Evolutionary conservation across 2,329 filamentous ascomycete species (phyloP).

Genomic region (Cladosporium sp.): DNA sequence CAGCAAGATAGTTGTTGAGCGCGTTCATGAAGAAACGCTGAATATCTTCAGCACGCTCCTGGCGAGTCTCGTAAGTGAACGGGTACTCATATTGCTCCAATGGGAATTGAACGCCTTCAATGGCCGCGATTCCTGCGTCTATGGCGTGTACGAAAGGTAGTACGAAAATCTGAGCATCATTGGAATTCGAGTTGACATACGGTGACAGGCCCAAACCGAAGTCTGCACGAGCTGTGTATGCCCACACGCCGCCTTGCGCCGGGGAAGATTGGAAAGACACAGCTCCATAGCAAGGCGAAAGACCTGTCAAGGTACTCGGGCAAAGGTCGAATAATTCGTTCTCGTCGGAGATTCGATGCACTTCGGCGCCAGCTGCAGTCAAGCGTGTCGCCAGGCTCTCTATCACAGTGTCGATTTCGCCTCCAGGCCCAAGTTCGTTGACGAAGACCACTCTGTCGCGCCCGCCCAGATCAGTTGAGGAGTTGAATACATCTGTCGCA

Average conservation of each 20-base stretch:
- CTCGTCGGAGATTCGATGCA: constrained; percentile 53
- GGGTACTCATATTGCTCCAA: constrained; percentile 59
- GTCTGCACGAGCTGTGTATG: constrained; percentile 79
- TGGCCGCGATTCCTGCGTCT: constrained; percentile 64
- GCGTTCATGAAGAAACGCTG: constrained; percentile 66
- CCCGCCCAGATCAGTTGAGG: constrained; percentile 52
- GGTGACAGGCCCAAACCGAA: constrained; percentile 65
- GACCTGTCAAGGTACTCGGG: constrained; percentile 53
- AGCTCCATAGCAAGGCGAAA: constrained; percentile 68
- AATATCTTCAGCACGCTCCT: constrained; percentile 63
- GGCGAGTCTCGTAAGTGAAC: constrained; percentile 67
- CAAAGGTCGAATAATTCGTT: constrained; percentile 61
- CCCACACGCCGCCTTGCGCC: constrained; percentile 71
- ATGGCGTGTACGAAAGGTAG: constrained; percentile 76
- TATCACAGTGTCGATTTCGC: constrained; percentile 68
- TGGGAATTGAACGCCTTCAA: constrained; percentile 43
- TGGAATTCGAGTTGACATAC: constrained; percentile 58
- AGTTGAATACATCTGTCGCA: constrained; percentile 58
- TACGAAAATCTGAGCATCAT: constrained; percentile 72
- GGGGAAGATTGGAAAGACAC: constrained; percentile 74
- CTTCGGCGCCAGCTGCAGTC: constrained; percentile 50
- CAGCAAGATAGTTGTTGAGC: constrained; percentile 70
- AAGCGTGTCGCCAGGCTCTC: constrained; percentile 55
- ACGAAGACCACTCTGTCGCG: constrained; percentile 71
- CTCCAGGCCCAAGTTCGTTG: constrained; percentile 63